phyloP scores from a whole-genome alignment of 169 alveolate species.

The Plasmodium knowlesi region DNA sequence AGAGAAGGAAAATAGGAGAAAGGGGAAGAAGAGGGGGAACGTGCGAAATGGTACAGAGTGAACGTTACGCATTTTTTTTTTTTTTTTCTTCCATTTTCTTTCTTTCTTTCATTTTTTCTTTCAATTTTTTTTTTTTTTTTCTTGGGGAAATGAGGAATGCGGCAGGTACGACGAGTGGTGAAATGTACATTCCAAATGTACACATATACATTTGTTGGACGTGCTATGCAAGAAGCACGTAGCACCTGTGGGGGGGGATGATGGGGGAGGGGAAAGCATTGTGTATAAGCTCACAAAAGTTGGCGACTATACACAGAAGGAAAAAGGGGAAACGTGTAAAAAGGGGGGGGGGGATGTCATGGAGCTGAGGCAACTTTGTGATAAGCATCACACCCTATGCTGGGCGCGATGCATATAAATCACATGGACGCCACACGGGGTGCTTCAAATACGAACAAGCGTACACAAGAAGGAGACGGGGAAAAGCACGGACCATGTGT shows the following conservation, averaged over 20 bases:
- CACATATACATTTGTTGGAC: constrained; percentile 3
- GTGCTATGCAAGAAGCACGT: background rate
- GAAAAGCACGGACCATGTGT: background rate
- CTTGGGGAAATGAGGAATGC: background rate
- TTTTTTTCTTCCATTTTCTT: background rate
- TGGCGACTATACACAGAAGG: background rate
- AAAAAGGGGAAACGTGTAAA: too few relatives aligned
- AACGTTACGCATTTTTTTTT: background rate
- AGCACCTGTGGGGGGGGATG: too few relatives aligned
- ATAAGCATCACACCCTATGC: too few relatives aligned
- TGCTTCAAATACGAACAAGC: background rate
- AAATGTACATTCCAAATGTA: background rate
- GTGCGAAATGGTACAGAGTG: background rate
- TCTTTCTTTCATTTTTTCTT: background rate
- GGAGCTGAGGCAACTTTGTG: too few relatives aligned
- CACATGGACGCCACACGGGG: background rate
- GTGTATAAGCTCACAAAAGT: too few relatives aligned
- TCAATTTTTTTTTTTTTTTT: background rate
- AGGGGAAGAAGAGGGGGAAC: background rate
- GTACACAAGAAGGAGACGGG: background rate
- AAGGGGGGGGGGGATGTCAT: too few relatives aligned
- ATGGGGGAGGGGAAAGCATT: too few relatives aligned
- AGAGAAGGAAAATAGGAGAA: background rate
- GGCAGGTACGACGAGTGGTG: background rate
- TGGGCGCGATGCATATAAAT: background rate